Percentiles rank a stretch among this genome's conserved stretches.
Conservation (phyloP, 139 green algal genomes). For the Chlamydomonas asymmetrica region DNA sequence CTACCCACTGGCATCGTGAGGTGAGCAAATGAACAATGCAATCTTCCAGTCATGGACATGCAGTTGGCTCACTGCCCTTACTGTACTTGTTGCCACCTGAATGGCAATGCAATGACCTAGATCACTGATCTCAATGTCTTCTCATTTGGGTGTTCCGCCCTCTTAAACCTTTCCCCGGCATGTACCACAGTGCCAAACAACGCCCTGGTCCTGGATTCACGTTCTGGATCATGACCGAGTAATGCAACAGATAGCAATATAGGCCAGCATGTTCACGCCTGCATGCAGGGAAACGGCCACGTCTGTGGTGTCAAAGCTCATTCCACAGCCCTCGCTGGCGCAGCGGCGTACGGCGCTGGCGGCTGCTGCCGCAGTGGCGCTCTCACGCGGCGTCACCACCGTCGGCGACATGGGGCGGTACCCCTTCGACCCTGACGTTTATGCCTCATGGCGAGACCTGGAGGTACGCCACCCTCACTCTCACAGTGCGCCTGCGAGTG, state of each 20-base stretch:
- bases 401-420: conserved; percentile 68
- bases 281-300: conserved; percentile 44
- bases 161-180: not conserved
- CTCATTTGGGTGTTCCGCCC: not conserved
- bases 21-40: conserved; percentile 8
- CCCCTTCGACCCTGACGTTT: conserved; percentile 25
- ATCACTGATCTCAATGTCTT: not conserved
- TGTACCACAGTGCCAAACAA: not conserved
- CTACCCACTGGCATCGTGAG: conserved; percentile 44
- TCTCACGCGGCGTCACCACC: conserved; percentile 60
- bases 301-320: conserved; percentile 1
- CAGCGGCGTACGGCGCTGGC: conserved; percentile 32
- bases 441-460: conserved; percentile 48
- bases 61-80: too few species aligned
- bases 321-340: conserved; percentile 17
- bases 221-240: not conserved
- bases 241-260: not conserved
- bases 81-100: not conserved
- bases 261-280: not conserved
- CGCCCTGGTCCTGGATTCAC: not conserved
- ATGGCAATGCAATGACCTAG: not conserved
- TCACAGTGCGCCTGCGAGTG: too few species aligned
- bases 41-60: too few species aligned
- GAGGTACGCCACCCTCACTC: too few species aligned
- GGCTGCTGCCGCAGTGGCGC: conserved; percentile 38